phyloP scores from a whole-genome alignment of 495 filamentous ascomycete genomes.

The Podospora tetraspora region DNA sequence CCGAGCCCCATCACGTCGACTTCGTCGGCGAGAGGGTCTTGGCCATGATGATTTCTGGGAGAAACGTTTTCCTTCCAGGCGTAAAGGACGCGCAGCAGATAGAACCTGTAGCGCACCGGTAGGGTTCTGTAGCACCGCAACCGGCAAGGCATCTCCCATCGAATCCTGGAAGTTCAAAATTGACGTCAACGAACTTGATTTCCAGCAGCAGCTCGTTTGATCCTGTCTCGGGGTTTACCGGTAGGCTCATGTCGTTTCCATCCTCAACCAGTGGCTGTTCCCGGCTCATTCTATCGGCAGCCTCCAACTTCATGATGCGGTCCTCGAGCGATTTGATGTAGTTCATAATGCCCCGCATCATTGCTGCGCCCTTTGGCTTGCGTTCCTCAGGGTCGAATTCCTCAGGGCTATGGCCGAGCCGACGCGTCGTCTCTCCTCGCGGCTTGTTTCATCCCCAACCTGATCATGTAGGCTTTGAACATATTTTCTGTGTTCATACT shows the following conservation, averaged over 20 bases:
- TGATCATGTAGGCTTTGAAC: too few relatives aligned
- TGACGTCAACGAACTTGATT: not conserved
- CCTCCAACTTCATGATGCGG: not conserved
- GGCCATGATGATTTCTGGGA: too few relatives aligned
- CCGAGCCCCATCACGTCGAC: conserved; percentile 13
- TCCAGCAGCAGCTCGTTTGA: not conserved
- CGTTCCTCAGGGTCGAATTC: too few relatives aligned
- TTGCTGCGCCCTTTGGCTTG: not conserved
- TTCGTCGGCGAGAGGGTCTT: too few relatives aligned
- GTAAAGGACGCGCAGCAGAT: not conserved
- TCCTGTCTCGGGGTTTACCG: not conserved
- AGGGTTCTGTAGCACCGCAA: too few relatives aligned
- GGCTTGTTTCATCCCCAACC: too few relatives aligned
- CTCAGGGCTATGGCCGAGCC: too few relatives aligned
- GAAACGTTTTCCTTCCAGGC: not conserved
- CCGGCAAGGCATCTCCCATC: too few relatives aligned
- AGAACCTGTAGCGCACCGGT: not conserved
- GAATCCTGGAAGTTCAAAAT: too few relatives aligned
- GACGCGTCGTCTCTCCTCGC: too few relatives aligned
- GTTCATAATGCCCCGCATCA: not conserved
- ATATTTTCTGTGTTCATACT: too few relatives aligned
- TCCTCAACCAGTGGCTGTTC: not conserved
- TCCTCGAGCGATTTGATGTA: not conserved
- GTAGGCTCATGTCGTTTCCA: not conserved
- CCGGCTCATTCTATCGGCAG: too few relatives aligned